Percentiles rank a stretch among this genome's conserved stretches.
Conservation (phyloP, 768 basidiomycete genomes). For the Aureoboletus auriporus region DNA sequence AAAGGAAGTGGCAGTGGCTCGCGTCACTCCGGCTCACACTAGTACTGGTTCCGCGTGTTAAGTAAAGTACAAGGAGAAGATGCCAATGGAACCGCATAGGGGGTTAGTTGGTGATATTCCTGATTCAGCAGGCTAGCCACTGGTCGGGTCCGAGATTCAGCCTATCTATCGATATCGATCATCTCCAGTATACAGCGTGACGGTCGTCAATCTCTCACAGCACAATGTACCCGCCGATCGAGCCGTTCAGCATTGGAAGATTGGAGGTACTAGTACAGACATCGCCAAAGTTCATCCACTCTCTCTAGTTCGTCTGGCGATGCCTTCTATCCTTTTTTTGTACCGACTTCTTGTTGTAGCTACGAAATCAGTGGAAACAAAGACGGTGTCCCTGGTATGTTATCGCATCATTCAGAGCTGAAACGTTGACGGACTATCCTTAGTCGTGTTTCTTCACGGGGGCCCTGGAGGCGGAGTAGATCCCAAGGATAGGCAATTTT, state of each 20-base stretch:
- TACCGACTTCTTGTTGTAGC: constrained; percentile 35
- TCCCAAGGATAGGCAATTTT: constrained; percentile 68
- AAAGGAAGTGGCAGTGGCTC: neutral
- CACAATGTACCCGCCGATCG: constrained; percentile 62
- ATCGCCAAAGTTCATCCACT: constrained; percentile 44
- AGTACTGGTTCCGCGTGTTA: too few species aligned
- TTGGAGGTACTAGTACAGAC: constrained; percentile 60
- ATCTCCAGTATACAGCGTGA: neutral
- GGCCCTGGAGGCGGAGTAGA: constrained; percentile 81
- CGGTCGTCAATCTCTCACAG: neutral
- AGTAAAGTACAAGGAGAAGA: too few species aligned
- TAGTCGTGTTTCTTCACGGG: constrained; percentile 81
- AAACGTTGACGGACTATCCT: neutral
- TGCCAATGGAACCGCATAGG: too few species aligned
- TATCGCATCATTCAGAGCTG: neutral
- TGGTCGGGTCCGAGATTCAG: neutral
- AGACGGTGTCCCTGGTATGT: constrained; percentile 66
- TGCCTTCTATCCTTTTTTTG: neutral
- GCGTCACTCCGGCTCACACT: too few species aligned
- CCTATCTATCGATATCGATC: neutral
- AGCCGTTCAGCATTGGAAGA: constrained; percentile 60
- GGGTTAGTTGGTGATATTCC: too few species aligned
- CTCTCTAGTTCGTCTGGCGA: constrained; percentile 57
- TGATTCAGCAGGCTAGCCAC: too few species aligned
- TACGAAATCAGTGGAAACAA: constrained; percentile 81